phyloP scores from a whole-genome alignment of 805 yeast species.

The Wickerhamiella hasegawae region DNA sequence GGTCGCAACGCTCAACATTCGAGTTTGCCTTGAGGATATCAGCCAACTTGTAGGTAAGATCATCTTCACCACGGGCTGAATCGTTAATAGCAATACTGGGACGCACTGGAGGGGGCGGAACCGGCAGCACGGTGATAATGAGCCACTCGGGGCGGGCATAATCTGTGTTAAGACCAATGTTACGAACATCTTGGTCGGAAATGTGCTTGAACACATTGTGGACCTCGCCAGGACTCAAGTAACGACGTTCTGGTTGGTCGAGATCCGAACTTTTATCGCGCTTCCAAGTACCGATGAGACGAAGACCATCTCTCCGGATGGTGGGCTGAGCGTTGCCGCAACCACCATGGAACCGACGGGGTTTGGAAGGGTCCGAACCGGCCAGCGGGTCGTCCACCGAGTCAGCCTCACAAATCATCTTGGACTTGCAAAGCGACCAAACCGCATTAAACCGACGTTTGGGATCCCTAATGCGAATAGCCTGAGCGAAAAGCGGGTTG shows the following conservation, averaged over 20 bases:
- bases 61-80: conserved; percentile 98
- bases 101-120: conserved; percentile 98
- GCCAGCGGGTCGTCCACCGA: conserved; percentile 37
- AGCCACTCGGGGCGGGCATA: conserved; percentile 99
- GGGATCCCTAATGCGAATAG: conserved; percentile 78
- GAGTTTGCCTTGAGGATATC: conserved; percentile 94
- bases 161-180: conserved; percentile 83
- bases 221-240: conserved; percentile 77
- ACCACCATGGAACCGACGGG: conserved; percentile 58
- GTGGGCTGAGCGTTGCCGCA: conserved; percentile 97
- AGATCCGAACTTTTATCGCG: conserved; percentile 70
- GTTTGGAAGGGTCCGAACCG: conserved; percentile 25
- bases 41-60: conserved; percentile 90
- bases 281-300: conserved; percentile 98
- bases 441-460: conserved; percentile 94
- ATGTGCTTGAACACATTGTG: conserved; percentile 85
- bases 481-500: conserved; percentile 70
- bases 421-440: conserved; percentile 82
- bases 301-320: conserved; percentile 87
- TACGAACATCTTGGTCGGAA: conserved; percentile 61
- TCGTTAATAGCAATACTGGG: conserved; percentile 97
- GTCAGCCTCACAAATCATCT: conserved; percentile 92
- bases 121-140: conserved; percentile 92
- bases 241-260: conserved; percentile 82
- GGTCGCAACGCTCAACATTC: conserved; percentile 91